These are phyloP conservation scores for Debaryomyces singareniensis DNA, from an alignment of 1,139 yeast genomes.

Conservation along the genomic window DNA sequence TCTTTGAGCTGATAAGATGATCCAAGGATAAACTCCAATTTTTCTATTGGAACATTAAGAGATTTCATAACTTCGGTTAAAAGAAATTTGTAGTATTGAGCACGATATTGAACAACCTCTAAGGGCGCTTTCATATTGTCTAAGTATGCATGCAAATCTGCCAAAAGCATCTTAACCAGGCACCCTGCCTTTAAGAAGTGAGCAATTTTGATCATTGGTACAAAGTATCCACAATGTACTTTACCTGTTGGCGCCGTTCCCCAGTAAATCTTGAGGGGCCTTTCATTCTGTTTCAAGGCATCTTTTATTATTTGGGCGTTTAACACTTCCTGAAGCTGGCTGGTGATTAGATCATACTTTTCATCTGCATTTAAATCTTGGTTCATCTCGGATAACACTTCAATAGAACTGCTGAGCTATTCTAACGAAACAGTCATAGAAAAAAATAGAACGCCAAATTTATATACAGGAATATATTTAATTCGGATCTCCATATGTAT, in stretches of 20 bases:
- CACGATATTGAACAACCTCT: slow-evolving; percentile 85
- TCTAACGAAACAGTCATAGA: too few species aligned
- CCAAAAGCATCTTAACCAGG: slow-evolving; percentile 85
- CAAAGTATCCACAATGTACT: slow-evolving; percentile 98
- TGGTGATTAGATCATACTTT: slow-evolving; percentile 73
- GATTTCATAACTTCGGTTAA: slow-evolving; percentile 81
- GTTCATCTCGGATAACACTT: slow-evolving; percentile 12
- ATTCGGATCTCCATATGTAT: background rate
- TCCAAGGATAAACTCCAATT: slow-evolving; percentile 77
- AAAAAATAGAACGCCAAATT: background rate
- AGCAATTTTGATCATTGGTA: slow-evolving; percentile 94
- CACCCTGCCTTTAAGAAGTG: slow-evolving; percentile 95
- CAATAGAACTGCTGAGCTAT: too few species aligned
- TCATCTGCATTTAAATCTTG: slow-evolving; percentile 43
- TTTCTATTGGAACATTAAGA: slow-evolving; percentile 87
- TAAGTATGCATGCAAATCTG: slow-evolving; percentile 95
- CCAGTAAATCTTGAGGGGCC: slow-evolving; percentile 90
- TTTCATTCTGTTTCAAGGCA: slow-evolving; percentile 70
- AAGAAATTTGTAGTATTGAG: slow-evolving; percentile 77
- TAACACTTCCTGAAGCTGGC: slow-evolving; percentile 84
- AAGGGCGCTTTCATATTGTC: slow-evolving; percentile 98
- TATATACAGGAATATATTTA: background rate
- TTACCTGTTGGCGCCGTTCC: slow-evolving; percentile 81
- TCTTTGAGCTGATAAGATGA: slow-evolving; percentile 77
- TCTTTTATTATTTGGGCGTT: slow-evolving; percentile 85